phyloP scores from a whole-genome alignment of 2,329 filamentous ascomycete genomes.

The Dryadomyces quercivorus region DNA sequence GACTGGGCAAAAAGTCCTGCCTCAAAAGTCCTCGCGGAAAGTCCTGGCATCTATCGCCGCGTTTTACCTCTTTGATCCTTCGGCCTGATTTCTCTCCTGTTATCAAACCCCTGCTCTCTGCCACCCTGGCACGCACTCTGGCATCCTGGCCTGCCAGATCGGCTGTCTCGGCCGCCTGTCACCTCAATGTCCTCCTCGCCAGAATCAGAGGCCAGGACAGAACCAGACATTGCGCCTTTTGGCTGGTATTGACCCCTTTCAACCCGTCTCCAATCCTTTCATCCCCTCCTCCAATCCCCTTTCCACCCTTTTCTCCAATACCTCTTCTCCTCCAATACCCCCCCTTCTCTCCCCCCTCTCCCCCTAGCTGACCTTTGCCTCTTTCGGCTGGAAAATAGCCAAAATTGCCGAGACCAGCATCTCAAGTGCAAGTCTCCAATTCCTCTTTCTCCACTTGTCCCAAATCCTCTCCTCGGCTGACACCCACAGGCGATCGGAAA shows the following conservation, averaged over 20 bases:
- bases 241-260: neutral
- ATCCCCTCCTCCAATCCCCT: too few relatives aligned
- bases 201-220: neutral
- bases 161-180: neutral
- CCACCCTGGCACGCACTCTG: too few relatives aligned
- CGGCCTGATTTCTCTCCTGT: too few relatives aligned
- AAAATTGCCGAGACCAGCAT: constrained; percentile 34
- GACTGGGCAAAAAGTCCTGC: neutral
- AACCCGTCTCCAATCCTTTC: too few relatives aligned
- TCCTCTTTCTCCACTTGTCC: neutral
- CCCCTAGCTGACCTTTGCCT: neutral
- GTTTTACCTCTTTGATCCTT: neutral
- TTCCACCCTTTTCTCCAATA: too few relatives aligned
- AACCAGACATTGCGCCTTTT: neutral
- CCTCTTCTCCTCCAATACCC: too few relatives aligned
- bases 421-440: constrained; percentile 27
- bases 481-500: constrained; percentile 23
- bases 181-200: too few relatives aligned
- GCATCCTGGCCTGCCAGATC: neutral
- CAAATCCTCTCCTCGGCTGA: neutral
- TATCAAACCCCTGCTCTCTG: too few relatives aligned
- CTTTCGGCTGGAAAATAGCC: constrained; percentile 17
- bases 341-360: too few relatives aligned
- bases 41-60: neutral
- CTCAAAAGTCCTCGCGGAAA: too few relatives aligned